Percentiles rank a stretch among this genome's conserved stretches.
These are phyloP conservation scores for Penicillium fimorum DNA, from an alignment of 495 filamentous ascomycete species.

Conservation along the genomic window DNA sequence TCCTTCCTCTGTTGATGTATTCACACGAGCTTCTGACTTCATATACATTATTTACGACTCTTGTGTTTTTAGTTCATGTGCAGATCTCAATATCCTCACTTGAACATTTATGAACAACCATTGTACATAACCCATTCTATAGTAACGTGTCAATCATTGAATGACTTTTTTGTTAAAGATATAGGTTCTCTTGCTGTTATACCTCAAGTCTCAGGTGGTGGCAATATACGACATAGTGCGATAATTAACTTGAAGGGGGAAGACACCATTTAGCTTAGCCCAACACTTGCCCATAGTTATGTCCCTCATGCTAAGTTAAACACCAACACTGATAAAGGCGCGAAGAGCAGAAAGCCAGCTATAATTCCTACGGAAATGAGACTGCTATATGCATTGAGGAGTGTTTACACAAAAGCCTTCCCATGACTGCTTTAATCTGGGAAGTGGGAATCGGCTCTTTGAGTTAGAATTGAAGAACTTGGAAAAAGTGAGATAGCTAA, in stretches of 20 bases:
- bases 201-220: neutral
- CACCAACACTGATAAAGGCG: neutral
- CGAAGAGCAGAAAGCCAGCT: neutral
- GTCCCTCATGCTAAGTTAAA: neutral
- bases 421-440: neutral
- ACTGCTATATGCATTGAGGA: neutral
- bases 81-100: neutral
- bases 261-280: neutral
- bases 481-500: neutral
- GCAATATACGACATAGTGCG: neutral
- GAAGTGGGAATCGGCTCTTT: neutral
- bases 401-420: neutral
- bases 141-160: neutral
- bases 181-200: neutral
- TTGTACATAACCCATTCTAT: neutral
- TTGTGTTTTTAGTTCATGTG: neutral
- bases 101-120: neutral
- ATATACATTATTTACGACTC: neutral
- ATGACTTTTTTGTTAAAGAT: neutral
- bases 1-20: neutral
- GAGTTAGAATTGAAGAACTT: neutral
- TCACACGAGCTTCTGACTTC: neutral
- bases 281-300: neutral
- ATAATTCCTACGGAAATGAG: neutral
- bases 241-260: neutral